These are phyloP conservation scores for Handroanthus guayacan DNA, from an alignment of 257 asterid genomes.

Conservation along the genomic window DNA sequence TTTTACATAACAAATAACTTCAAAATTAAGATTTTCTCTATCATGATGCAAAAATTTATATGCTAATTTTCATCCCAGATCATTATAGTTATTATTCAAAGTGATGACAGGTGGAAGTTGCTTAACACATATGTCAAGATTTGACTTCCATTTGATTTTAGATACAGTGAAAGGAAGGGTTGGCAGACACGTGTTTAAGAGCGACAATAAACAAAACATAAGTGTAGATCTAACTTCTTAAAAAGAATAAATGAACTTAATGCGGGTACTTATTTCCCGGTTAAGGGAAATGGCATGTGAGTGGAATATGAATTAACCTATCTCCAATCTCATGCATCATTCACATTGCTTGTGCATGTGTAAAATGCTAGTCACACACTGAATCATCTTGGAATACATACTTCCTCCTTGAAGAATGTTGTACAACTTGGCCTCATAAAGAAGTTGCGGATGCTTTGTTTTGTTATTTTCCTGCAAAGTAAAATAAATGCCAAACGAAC, in stretches of 20 bases:
- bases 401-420: conserved; percentile 96
- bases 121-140: background rate
- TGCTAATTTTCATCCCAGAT: background rate
- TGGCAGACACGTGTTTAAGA: conserved; percentile 8
- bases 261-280: conserved; percentile 23
- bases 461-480: conserved; percentile 82
- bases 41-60: conserved; percentile 14
- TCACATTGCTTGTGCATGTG: conserved; percentile 33
- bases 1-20: background rate
- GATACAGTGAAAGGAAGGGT: background rate
- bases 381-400: conserved; percentile 48
- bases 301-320: conserved; percentile 6
- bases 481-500: conserved; percentile 25
- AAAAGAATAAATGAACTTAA: conserved; percentile 22
- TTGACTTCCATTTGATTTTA: conserved; percentile 22
- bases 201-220: background rate
- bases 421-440: conserved; percentile 93
- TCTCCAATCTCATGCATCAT: conserved; percentile 9
- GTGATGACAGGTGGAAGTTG: conserved; percentile 13
- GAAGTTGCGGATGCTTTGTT: conserved; percentile 94
- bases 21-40: background rate
- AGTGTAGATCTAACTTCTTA: background rate
- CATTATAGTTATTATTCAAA: background rate
- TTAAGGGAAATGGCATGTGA: conserved; percentile 4
- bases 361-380: conserved; percentile 34